Conservation (phyloP, 768 basidiomycete species). For the Tephrocybe rancida region DNA sequence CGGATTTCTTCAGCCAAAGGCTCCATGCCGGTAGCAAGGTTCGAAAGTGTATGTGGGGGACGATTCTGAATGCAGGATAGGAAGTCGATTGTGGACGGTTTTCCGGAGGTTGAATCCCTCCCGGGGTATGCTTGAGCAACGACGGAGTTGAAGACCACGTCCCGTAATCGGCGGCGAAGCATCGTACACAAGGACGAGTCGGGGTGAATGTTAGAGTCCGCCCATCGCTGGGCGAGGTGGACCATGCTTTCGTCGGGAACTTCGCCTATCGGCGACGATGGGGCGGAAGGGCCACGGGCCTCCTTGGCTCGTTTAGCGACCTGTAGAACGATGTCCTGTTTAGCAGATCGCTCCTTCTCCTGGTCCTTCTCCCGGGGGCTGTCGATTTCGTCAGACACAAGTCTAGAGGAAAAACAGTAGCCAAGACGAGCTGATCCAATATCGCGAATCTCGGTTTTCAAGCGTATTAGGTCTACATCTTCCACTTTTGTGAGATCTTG, state of each 20-base stretch:
- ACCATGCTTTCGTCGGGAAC: constrained; percentile 56
- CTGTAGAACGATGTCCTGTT: constrained; percentile 74
- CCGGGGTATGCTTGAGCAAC: constrained; percentile 54
- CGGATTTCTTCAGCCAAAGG: constrained; percentile 70
- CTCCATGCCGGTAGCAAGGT: constrained; percentile 64
- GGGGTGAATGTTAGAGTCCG: constrained; percentile 63
- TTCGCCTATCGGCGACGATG: constrained; percentile 29
- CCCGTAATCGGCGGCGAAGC: constrained; percentile 63
- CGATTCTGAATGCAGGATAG: constrained; percentile 18
- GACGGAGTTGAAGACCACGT: constrained; percentile 64
- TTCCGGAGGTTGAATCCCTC: constrained; percentile 34
- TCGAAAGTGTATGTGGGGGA: constrained; percentile 18
- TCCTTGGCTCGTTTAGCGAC: constrained; percentile 70
- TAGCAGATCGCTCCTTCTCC: constrained; percentile 56
- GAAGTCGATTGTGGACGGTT: constrained; percentile 29
- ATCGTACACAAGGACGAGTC: constrained; percentile 61
- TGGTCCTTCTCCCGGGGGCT: constrained; percentile 35
- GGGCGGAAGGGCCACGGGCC: constrained; percentile 27
- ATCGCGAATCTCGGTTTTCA: constrained; percentile 80
- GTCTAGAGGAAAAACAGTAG: constrained; percentile 48
- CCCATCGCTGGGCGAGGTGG: constrained; percentile 70
- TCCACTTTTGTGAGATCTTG: constrained; percentile 42
- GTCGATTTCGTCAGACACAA: constrained; percentile 22
- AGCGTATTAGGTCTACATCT: constrained; percentile 53
- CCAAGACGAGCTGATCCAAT: constrained; percentile 66